These are phyloP conservation scores for Hygrophila difformis DNA, from an alignment of 257 asterid species.

Conservation along the genomic window DNA sequence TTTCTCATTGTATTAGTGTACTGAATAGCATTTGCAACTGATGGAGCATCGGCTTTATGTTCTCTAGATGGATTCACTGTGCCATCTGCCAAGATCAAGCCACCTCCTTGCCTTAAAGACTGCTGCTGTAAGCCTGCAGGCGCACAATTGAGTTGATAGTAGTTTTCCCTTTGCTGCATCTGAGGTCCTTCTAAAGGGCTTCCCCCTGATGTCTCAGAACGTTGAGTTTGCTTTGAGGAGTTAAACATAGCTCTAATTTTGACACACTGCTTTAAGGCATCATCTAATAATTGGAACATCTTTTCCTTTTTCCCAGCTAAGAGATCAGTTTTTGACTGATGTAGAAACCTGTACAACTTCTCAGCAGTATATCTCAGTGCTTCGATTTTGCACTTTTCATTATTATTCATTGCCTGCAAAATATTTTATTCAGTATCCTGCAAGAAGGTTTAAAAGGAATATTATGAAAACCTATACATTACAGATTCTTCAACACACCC, in stretches of 20 bases:
- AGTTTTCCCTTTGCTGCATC: conserved; percentile 23
- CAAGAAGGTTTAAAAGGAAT: not conserved
- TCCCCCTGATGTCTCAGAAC: conserved; percentile 17
- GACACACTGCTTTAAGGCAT: not conserved
- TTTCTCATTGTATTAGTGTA: conserved; percentile 17
- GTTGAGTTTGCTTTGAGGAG: conserved; percentile 16
- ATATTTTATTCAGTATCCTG: not conserved
- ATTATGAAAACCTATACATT: not conserved
- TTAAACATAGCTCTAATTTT: conserved; percentile 1
- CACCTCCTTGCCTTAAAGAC: conserved; percentile 21
- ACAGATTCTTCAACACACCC: conserved; percentile 17
- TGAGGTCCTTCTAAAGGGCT: conserved; percentile 13
- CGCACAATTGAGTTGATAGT: conserved; percentile 13
- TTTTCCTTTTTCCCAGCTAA: conserved; percentile 16
- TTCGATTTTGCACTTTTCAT: conserved; percentile 7
- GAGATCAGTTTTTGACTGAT: conserved; percentile 20
- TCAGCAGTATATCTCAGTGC: not conserved
- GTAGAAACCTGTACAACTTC: conserved; percentile 11
- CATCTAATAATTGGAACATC: conserved; percentile 8
- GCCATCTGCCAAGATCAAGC: conserved; percentile 10
- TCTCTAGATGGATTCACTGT: conserved; percentile 12
- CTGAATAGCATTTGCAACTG: conserved; percentile 4
- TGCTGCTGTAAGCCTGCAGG: conserved; percentile 9
- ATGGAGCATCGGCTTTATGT: conserved; percentile 12
- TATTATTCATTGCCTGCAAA: conserved; percentile 25